Percentiles rank a stretch among this genome's conserved stretches.
phyloP scores from a whole-genome alignment of 1,139 yeast genomes.

The Meyerozyma elateridarum region DNA sequence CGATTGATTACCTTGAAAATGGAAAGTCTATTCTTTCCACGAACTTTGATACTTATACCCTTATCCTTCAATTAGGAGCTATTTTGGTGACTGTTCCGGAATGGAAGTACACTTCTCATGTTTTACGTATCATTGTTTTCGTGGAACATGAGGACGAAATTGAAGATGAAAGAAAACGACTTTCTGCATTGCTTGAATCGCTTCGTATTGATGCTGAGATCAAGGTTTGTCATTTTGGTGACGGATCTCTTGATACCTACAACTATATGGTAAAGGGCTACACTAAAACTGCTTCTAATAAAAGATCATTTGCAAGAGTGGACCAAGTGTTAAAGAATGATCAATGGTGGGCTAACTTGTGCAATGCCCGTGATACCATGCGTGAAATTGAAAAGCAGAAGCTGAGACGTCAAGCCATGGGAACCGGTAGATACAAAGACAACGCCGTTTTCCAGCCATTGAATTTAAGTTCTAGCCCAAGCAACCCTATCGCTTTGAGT shows the following conservation, averaged over 20 bases:
- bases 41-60: constrained; percentile 90
- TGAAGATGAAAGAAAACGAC: constrained; percentile 60
- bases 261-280: constrained; percentile 74
- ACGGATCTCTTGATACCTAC: constrained; percentile 59
- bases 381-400: constrained; percentile 30
- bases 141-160: constrained; percentile 75
- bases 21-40: constrained; percentile 76
- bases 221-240: constrained; percentile 62
- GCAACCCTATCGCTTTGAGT: constrained; percentile 8
- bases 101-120: constrained; percentile 71
- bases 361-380: constrained; percentile 47
- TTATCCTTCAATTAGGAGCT: constrained; percentile 89
- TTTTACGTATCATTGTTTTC: constrained; percentile 77
- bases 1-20: constrained; percentile 58
- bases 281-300: constrained; percentile 23
- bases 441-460: constrained; percentile 20
- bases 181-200: constrained; percentile 59
- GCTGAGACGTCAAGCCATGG: constrained; percentile 3
- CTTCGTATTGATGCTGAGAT: constrained; percentile 79
- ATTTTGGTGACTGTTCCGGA: constrained; percentile 87
- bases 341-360: constrained; percentile 66
- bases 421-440: constrained; percentile 10
- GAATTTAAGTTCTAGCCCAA: constrained; percentile 21
- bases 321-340: constrained; percentile 31
- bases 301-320: constrained; percentile 25